phyloP scores from a whole-genome alignment of 805 yeast species.

The Wickerhamiella cacticola region DNA sequence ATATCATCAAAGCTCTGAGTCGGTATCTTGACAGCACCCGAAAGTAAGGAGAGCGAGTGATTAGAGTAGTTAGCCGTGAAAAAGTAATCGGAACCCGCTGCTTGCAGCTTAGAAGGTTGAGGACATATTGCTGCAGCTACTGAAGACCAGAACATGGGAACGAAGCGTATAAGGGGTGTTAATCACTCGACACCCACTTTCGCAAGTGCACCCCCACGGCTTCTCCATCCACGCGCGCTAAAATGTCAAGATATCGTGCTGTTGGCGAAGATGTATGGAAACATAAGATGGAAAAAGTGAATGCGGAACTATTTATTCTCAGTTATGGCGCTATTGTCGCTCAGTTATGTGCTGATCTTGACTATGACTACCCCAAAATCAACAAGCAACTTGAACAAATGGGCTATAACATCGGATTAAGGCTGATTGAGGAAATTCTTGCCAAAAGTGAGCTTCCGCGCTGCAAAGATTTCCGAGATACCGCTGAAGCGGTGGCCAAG shows the following conservation, averaged over 20 bases:
- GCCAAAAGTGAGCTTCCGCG: constrained; percentile 80
- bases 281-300: constrained; percentile 76
- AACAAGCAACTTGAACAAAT: constrained; percentile 75
- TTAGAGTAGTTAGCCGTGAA: constrained; percentile 12
- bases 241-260: constrained; percentile 25
- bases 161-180: neutral
- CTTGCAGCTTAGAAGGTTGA: constrained; percentile 12
- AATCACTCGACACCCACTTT: neutral
- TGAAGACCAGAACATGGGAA: neutral
- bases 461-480: constrained; percentile 67
- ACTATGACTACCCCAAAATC: constrained; percentile 62
- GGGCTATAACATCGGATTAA: constrained; percentile 91
- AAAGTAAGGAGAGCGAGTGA: constrained; percentile 14
- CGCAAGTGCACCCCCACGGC: neutral
- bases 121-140: constrained; percentile 10
- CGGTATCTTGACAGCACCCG: constrained; percentile 49
- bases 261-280: constrained; percentile 90
- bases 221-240: neutral
- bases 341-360: constrained; percentile 74
- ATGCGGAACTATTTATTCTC: constrained; percentile 84
- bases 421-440: constrained; percentile 84
- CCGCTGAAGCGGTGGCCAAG: constrained; percentile 75
- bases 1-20: constrained; percentile 52
- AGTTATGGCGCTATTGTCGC: constrained; percentile 92
- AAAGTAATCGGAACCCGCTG: constrained; percentile 10